Evolutionary conservation across 257 asterid species (phyloP).

Genomic region (Leonotis leonurus): DNA sequence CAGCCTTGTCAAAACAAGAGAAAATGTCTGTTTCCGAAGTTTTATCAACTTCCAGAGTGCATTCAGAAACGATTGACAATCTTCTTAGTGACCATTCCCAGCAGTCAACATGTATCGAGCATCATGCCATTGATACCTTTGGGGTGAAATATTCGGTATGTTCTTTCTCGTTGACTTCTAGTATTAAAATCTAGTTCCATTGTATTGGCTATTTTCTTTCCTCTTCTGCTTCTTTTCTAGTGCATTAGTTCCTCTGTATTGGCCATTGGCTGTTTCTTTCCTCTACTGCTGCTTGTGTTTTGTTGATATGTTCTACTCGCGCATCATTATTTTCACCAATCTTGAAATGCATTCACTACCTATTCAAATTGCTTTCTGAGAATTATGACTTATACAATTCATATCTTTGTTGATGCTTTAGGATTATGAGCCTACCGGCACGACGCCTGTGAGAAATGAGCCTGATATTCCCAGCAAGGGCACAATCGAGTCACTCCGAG

Average conservation of each 20-base stretch:
- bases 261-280: no score
- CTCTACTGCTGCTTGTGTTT: no score
- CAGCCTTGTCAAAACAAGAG: slow-evolving; percentile 63
- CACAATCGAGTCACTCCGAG: slow-evolving; percentile 62
- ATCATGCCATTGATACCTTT: slow-evolving; percentile 51
- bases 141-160: slow-evolving; percentile 57
- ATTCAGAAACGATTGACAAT: slow-evolving; percentile 40
- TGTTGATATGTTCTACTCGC: no score
- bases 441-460: slow-evolving; percentile 57
- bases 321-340: no score
- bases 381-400: neutral
- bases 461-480: slow-evolving; percentile 60
- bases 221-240: neutral
- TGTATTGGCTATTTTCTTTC: neutral
- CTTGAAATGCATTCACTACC: no score
- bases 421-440: slow-evolving; percentile 78
- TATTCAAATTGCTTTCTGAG: neutral
- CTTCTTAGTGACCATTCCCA: slow-evolving; percentile 49
- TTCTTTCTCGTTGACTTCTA: no score
- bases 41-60: slow-evolving; percentile 38
- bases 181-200: neutral
- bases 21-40: slow-evolving; percentile 42
- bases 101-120: slow-evolving; percentile 45
- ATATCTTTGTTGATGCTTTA: slow-evolving; percentile 18
- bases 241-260: no score